Percentiles rank a stretch among this genome's conserved stretches.
Conservation (phyloP, 495 filamentous ascomycete species). For the Penicillium lividum region DNA sequence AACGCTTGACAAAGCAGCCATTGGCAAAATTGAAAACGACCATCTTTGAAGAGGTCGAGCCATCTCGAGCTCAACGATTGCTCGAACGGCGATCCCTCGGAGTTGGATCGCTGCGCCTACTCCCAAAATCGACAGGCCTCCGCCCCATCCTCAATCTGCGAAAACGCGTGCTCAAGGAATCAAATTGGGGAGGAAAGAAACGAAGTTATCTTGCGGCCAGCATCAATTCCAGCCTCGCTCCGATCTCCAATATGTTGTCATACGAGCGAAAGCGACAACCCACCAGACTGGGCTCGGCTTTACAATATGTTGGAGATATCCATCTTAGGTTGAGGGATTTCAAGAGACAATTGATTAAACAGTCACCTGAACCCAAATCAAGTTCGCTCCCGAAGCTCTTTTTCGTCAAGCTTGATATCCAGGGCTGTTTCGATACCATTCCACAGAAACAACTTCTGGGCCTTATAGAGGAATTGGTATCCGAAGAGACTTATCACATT, state of each 20-base stretch:
- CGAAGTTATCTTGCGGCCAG: constrained; percentile 58
- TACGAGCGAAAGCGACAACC: constrained; percentile 73
- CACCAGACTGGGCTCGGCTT: constrained; percentile 64
- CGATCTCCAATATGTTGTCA: constrained; percentile 73
- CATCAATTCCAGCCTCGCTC: constrained; percentile 79
- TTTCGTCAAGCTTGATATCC: constrained; percentile 91
- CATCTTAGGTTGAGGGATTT: constrained; percentile 74
- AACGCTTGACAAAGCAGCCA: constrained; percentile 69
- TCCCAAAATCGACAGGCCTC: constrained; percentile 71
- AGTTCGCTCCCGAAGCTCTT: constrained; percentile 49
- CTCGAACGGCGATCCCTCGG: constrained; percentile 66
- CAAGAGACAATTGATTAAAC: constrained; percentile 39
- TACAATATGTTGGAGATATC: constrained; percentile 82
- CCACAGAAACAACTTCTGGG: constrained; percentile 73
- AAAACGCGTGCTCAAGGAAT: constrained; percentile 53
- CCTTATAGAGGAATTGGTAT: constrained; percentile 64
- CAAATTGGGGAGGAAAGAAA: constrained; percentile 47
- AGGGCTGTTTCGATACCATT: constrained; percentile 93
- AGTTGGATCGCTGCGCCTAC: constrained; percentile 74
- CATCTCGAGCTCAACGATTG: constrained; percentile 55
- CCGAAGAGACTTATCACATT: constrained; percentile 68
- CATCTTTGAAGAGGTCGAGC: constrained; percentile 79
- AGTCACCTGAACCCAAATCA: not conserved
- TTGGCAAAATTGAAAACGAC: constrained; percentile 65
- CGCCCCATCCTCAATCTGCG: constrained; percentile 87